Conservation (phyloP, 305 asterid genomes). For the Fraxinus ornus region DNA sequence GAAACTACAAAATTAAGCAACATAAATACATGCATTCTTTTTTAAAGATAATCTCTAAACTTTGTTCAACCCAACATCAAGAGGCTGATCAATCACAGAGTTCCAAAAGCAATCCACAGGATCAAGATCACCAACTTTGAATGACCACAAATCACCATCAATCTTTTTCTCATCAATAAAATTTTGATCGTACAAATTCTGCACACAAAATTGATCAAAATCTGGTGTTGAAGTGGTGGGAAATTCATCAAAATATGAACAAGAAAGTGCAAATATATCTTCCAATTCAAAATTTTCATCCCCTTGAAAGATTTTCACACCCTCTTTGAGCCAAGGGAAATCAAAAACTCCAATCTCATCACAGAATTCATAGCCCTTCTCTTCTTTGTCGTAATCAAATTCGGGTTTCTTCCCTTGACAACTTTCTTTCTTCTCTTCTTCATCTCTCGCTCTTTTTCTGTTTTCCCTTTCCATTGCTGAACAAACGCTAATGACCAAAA, state of each 20-base stretch:
- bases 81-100: slow-evolving; percentile 48
- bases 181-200: background rate
- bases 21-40: background rate
- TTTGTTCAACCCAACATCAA: slow-evolving; percentile 31
- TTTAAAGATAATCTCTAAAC: slow-evolving; percentile 11
- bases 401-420: slow-evolving; percentile 22
- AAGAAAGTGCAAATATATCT: slow-evolving; percentile 11
- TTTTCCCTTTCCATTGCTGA: slow-evolving; percentile 3
- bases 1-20: background rate
- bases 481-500: background rate
- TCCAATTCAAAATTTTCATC: slow-evolving; percentile 32
- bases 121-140: slow-evolving; percentile 33
- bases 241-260: slow-evolving; percentile 11
- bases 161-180: background rate
- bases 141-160: slow-evolving; percentile 18
- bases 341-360: slow-evolving; percentile 48
- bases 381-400: background rate
- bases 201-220: slow-evolving; percentile 19
- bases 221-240: slow-evolving; percentile 1
- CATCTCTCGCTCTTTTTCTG: slow-evolving; percentile 39
- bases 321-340: slow-evolving; percentile 61
- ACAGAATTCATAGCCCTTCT: slow-evolving; percentile 1
- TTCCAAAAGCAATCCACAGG: slow-evolving; percentile 46
- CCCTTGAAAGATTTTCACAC: slow-evolving; percentile 24
- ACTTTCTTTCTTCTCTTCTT: slow-evolving; percentile 6